Evolutionary conservation across 371 early-diverging fungal genomes (phyloP).

Genomic region (Blastocladiella emersonii): DNA sequence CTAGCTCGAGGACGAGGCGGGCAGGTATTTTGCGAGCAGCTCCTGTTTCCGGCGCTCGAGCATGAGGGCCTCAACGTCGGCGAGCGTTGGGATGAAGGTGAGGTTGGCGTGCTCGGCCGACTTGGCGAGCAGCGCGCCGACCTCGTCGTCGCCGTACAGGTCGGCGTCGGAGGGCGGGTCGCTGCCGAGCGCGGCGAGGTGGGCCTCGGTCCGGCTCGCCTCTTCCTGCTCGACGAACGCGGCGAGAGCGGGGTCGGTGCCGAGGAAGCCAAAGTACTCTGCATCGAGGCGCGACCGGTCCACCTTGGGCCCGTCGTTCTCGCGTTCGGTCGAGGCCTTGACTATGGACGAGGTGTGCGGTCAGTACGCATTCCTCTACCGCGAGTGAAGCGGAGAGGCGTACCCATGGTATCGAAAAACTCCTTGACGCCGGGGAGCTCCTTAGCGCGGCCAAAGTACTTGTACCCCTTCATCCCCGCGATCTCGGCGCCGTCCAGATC

Average conservation of each 20-base stretch:
- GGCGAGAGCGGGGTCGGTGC: no score
- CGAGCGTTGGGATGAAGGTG: not conserved
- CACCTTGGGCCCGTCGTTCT: no score
- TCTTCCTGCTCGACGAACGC: no score
- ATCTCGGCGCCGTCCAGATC: conserved; percentile 81
- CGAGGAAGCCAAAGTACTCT: not conserved
- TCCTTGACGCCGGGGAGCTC: conserved; percentile 91
- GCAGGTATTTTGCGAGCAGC: no score
- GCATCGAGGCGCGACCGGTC: not conserved
- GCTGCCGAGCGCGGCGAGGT: no score
- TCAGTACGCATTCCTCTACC: not conserved
- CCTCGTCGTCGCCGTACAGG: not conserved
- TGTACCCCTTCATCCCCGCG: conserved; percentile 83
- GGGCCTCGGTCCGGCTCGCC: no score
- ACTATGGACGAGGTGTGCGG: not conserved
- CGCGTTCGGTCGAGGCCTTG: no score
- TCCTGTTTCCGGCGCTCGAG: not conserved
- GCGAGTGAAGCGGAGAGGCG: no score
- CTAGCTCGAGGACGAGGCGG: no score
- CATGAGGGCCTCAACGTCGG: not conserved
- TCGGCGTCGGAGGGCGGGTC: not conserved
- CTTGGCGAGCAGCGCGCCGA: not conserved
- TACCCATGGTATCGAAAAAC: conserved; percentile 51
- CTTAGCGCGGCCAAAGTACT: conserved; percentile 94
- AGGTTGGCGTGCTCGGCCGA: not conserved